Base-by-base conservation (phyloP, 1,284 basidiomycete genomes). In the Ustilago cynodontis region DNA sequence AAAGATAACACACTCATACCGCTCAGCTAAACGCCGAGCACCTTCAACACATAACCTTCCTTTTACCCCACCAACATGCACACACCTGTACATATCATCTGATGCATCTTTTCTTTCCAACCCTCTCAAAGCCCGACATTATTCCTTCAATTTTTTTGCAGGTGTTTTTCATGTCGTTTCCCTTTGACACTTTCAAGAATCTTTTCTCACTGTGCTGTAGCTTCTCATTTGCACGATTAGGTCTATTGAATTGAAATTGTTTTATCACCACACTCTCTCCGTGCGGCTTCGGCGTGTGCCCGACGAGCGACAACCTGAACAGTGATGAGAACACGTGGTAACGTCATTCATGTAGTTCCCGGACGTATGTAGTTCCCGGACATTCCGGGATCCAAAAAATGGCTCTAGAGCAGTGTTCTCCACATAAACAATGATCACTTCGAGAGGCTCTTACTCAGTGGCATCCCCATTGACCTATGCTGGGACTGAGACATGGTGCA, bases 181-280 rank as follows among this genome's bases (percentile, higher is more conserved):
- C 45, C n/a, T 28, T 22, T 31, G 31, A 33, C 31, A 41, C 55
- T 41, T 41, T 39, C 53, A 58, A 59, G 56, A 63, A 52, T 51
- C 57, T 20, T 53, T 26, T 49, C 24, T 47, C 37, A 43, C 43
- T 59, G 62, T 61, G 68, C 68, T 71, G 68, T 71, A 71, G 68
- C 68, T 43, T 71, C 62, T 71, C 67, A 65, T 54, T 61, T 60
- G 68, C 58, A 65, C 62, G 49, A 43, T 50, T 33, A 49, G 47
- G 47, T 18, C 47, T 63, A 54, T 54, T 41, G 59, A 61, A 24
- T 49, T 52, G 56, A 59, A 55, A 31, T 22, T 53, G 54, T 62
- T 61, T 61, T 67, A 56, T 29, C 65, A 41, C 41, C n/a, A 43
- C 20, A n/a, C 11, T 33, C 31, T 33, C 11, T 33, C n/a, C 6